phyloP scores from a whole-genome alignment of 768 basidiomycete species.

The Tricholoma terreum region DNA sequence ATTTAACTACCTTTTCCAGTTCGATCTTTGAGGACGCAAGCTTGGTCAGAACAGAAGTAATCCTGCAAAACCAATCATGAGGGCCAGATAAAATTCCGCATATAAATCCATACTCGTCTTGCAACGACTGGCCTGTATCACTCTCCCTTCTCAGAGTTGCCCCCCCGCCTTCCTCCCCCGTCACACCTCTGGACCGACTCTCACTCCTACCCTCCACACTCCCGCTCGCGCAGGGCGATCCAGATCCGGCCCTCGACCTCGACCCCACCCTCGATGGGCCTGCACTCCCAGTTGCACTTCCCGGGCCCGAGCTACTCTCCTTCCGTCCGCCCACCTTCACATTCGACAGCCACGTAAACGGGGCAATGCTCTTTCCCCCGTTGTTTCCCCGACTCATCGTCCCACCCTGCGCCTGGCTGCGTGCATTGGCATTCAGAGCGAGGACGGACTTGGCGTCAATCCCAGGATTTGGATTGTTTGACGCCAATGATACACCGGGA shows the following conservation, averaged over 20 bases:
- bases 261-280: constrained; percentile 46
- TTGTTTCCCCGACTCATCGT: constrained; percentile 49
- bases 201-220: constrained; percentile 39
- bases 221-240: constrained; percentile 6
- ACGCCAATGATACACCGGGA: neutral
- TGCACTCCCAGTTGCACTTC: constrained; percentile 48
- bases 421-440: constrained; percentile 3
- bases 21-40: constrained; percentile 70
- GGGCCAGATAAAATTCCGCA: neutral
- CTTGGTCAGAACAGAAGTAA: constrained; percentile 68
- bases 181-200: constrained; percentile 33
- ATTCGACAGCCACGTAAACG: constrained; percentile 68
- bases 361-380: constrained; percentile 45
- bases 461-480: neutral
- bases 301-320: constrained; percentile 55
- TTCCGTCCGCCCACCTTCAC: constrained; percentile 61
- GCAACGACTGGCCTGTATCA: constrained; percentile 47
- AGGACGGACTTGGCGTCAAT: neutral
- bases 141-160: constrained; percentile 22
- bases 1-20: constrained; percentile 70
- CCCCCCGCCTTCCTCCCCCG: constrained; percentile 21
- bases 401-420: constrained; percentile 27
- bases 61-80: constrained; percentile 38
- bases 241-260: constrained; percentile 34
- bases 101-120: constrained; percentile 62